Percentiles rank a stretch among this genome's conserved stretches.
Conservation (phyloP, 768 basidiomycete species). For the Boletus barrowsii region DNA sequence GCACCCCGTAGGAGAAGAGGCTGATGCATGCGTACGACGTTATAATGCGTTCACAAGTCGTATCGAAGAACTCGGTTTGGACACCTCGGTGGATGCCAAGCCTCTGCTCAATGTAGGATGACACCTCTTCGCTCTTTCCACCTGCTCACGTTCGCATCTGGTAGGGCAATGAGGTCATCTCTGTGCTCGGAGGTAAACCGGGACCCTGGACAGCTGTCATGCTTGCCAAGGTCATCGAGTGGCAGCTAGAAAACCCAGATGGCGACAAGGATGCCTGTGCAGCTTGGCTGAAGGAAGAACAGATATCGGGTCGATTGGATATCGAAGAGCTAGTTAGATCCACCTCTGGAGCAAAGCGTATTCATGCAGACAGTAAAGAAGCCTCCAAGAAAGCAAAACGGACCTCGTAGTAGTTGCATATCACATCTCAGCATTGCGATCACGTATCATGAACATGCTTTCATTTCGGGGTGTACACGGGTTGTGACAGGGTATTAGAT, state of each 20-base stretch:
- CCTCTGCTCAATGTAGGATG: slow-evolving; percentile 74
- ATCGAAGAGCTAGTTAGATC: slow-evolving; percentile 26
- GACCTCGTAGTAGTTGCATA: slow-evolving; percentile 1
- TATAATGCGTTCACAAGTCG: slow-evolving; percentile 67
- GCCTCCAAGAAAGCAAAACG: slow-evolving; percentile 33
- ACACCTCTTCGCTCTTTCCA: background rate
- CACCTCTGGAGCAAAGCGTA: slow-evolving; percentile 25
- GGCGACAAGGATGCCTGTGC: slow-evolving; percentile 64
- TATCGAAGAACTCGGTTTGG: slow-evolving; percentile 61
- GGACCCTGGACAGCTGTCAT: slow-evolving; percentile 71
- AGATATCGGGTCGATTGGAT: slow-evolving; percentile 43
- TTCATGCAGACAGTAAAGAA: slow-evolving; percentile 15
- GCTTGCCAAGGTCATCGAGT: slow-evolving; percentile 67
- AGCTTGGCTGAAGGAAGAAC: slow-evolving; percentile 64
- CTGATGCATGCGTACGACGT: slow-evolving; percentile 45
- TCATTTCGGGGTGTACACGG: background rate
- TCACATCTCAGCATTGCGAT: background rate
- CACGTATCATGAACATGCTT: slow-evolving; percentile 1
- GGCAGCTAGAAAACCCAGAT: slow-evolving; percentile 80
- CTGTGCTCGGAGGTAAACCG: slow-evolving; percentile 52
- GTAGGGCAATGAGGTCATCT: slow-evolving; percentile 70
- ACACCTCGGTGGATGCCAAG: slow-evolving; percentile 59
- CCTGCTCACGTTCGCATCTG: slow-evolving; percentile 2
- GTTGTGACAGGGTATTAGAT: slow-evolving; percentile 14
- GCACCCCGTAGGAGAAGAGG: slow-evolving; percentile 38